Evolutionary conservation across 2,329 filamentous ascomycete genomes (phyloP), one percentile per base, ranked within the genome.

Genomic region (Conoideocrella luteorostrata): DNA sequence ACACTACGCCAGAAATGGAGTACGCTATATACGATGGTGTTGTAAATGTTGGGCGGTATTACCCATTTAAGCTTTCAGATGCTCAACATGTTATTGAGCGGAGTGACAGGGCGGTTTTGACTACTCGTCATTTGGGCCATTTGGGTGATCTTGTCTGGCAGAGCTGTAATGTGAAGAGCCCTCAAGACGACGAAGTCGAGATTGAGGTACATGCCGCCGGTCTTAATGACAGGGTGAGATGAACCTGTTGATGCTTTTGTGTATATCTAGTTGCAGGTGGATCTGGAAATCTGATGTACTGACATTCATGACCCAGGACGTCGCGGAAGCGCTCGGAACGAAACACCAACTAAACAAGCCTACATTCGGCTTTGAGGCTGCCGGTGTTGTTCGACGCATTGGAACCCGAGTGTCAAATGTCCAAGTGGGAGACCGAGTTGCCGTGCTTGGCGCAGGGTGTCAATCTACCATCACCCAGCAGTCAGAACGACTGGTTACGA

Each of bases 351-450:
- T n/a, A n/a, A n/a, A n/a, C n/a, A n/a, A n/a, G n/a, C n/a, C n/a
- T n/a, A n/a, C 29, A 4, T 48, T 60, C 1, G 58, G 57, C 12
- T 47, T 55, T 11, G 67, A 69, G 46, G 52, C 50, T 7, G 50
- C 56, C 10, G 58, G 56, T 9, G 41, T 57, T 10, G 47, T 59
- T 10, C 47, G 33, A 4, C 40, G 40, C 12, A 37, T 49, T 2
- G 52, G 52, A 17, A n/a, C 53, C 0, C 18, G 7, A 9, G 50
- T 51, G 3, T 29, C 43, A 2, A 15, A 37, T 3, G 49, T 66
- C 7, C 39, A 44, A 1, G 26, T 54, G 1, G 67, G 67, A 7
- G 64, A 69, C 37, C 56, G 61, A 1, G 66, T 68, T n/a, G n/a
- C 22, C 4, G n/a, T n/a, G n/a, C n/a, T n/a, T n/a, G n/a, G n/a